Evolutionary conservation across 108 stramenopile species (phyloP).

Genomic region (Skeletonema costatum): DNA sequence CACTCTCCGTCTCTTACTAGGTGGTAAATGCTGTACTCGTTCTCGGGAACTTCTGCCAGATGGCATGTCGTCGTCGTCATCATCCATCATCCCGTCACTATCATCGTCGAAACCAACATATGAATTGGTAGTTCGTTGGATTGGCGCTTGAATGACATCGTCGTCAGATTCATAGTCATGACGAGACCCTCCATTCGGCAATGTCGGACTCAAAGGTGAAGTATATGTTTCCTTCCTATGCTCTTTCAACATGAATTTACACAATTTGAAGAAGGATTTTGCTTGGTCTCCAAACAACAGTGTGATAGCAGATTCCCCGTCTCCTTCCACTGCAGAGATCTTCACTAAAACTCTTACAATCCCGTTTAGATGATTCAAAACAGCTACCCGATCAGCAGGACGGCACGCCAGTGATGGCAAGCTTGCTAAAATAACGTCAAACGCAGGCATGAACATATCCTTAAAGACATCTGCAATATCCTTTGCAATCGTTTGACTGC

Average conservation of each 20-base stretch:
- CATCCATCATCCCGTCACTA: conserved; percentile 42
- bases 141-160: conserved; percentile 14
- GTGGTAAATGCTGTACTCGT: conserved; percentile 12
- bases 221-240: conserved; percentile 27
- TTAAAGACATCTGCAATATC: conserved; percentile 20
- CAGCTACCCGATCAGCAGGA: conserved; percentile 26
- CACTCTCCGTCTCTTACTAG: conserved; percentile 35
- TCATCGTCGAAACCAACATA: conserved; percentile 15
- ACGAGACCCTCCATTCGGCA: background rate
- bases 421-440: conserved; percentile 29
- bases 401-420: conserved; percentile 14
- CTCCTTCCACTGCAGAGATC: conserved; percentile 14
- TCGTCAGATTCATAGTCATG: conserved; percentile 38
- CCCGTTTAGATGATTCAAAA: conserved; percentile 39
- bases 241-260: conserved; percentile 32
- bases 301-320: conserved; percentile 12
- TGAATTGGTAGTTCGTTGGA: background rate
- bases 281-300: conserved; percentile 14
- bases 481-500: conserved; percentile 15
- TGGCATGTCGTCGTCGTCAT: conserved; percentile 12
- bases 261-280: conserved; percentile 30
- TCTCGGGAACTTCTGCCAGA: background rate
- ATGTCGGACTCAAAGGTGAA: background rate
- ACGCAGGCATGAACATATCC: conserved; percentile 22
- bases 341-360: conserved; percentile 28